Percentiles rank a stretch among this genome's conserved stretches.
Conservation (phyloP, 345 rosid genomes). For the Gynandropsis gynandra region DNA sequence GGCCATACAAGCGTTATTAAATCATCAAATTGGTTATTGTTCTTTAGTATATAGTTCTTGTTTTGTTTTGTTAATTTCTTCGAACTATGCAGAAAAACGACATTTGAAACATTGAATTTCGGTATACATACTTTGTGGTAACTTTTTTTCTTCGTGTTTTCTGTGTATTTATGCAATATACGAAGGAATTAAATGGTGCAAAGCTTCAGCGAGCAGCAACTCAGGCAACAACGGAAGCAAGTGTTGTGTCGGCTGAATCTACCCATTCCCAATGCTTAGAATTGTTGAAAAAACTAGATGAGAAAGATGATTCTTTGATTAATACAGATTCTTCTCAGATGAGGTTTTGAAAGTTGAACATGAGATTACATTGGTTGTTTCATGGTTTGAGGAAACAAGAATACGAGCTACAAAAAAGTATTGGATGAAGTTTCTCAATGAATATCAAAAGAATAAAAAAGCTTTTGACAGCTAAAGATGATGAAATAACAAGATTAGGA, state of each 20-base stretch:
- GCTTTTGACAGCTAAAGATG: constrained; percentile 49
- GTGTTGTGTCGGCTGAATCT: constrained; percentile 65
- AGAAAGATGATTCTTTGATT: constrained; percentile 52
- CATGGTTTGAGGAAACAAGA: constrained; percentile 42
- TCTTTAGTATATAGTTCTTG: too few species aligned
- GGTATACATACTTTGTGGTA: too few species aligned
- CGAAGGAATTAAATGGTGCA: constrained; percentile 52
- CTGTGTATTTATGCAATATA: constrained; percentile 33
- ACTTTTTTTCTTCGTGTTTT: too few species aligned
- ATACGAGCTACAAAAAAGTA: constrained; percentile 45
- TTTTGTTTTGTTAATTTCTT: too few species aligned
- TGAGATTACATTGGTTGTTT: constrained; percentile 60
- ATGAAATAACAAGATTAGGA: constrained; percentile 52
- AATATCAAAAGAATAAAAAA: constrained; percentile 48
- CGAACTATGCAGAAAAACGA: too few species aligned
- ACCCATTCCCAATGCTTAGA: constrained; percentile 51
- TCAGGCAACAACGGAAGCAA: constrained; percentile 56
- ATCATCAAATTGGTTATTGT: too few species aligned
- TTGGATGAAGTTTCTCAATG: constrained; percentile 53
- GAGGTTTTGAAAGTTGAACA: constrained; percentile 60
- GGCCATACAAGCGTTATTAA: too few species aligned
- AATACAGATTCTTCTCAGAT: constrained; percentile 65
- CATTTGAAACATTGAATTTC: too few species aligned
- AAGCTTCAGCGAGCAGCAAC: constrained; percentile 51
- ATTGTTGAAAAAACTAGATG: constrained; percentile 54